Evolutionary conservation across 495 filamentous ascomycete species (phyloP).

Genomic region (Aspergillus ellipticus): DNA sequence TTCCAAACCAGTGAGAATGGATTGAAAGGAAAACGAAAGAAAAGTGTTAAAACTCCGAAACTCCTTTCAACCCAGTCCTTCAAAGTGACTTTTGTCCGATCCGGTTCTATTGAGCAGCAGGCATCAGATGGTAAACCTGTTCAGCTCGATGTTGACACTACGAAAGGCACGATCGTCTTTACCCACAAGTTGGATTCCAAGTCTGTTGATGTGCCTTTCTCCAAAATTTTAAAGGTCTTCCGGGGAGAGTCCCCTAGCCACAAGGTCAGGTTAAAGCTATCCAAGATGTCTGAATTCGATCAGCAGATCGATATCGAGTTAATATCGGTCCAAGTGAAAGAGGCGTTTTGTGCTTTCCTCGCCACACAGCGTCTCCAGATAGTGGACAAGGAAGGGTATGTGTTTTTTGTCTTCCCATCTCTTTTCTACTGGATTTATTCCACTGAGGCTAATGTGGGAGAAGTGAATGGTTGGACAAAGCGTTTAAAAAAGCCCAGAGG

Average conservation of each 20-base stretch:
- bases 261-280: conserved; percentile 35
- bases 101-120: conserved; percentile 16
- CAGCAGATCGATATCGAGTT: conserved; percentile 39
- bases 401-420: neutral
- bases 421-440: neutral
- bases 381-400: conserved; percentile 22
- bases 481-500: conserved; percentile 25
- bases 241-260: conserved; percentile 23
- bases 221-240: conserved; percentile 17
- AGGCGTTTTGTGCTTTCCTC: conserved; percentile 17
- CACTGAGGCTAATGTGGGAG: conserved; percentile 2
- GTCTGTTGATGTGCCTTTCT: conserved; percentile 15
- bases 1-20: conserved; percentile 19
- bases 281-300: conserved; percentile 17
- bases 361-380: conserved; percentile 9
- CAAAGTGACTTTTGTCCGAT: conserved; percentile 19
- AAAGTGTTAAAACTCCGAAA: conserved; percentile 4
- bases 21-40: conserved; percentile 15
- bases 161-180: conserved; percentile 6
- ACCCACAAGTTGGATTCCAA: neutral
- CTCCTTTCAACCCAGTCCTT: conserved; percentile 3
- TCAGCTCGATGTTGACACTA: conserved; percentile 14
- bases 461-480: conserved; percentile 36
- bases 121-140: conserved; percentile 3
- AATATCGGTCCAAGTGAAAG: conserved; percentile 16